These are phyloP conservation scores for Akebia trifoliata DNA, from an alignment of 164 flowering plant species.

Conservation along the genomic window DNA sequence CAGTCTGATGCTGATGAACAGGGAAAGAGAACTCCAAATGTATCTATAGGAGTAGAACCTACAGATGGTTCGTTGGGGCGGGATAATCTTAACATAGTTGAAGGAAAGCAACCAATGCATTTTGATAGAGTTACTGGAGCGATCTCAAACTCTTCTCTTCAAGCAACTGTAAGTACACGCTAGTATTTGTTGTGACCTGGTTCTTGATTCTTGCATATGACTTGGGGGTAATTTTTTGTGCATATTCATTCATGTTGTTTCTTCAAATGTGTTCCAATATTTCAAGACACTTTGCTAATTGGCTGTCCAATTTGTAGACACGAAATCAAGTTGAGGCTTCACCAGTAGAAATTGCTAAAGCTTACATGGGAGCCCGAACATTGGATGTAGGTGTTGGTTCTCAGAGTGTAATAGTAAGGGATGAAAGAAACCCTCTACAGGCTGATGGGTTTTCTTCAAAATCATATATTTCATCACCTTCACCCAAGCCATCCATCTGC, in stretches of 20 bases:
- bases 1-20: constrained; percentile 23
- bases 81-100: constrained; percentile 18
- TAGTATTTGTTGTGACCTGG: neutral
- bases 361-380: constrained; percentile 63
- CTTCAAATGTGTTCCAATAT: neutral
- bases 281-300: neutral
- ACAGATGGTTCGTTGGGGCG: constrained; percentile 10
- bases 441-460: constrained; percentile 32
- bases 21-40: constrained; percentile 16
- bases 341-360: constrained; percentile 88
- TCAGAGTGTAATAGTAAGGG: constrained; percentile 25
- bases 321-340: constrained; percentile 61
- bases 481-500: constrained; percentile 49
- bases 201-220: too few species aligned
- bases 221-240: too few species aligned
- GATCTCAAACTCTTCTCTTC: constrained; percentile 27
- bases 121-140: constrained; percentile 19
- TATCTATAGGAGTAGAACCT: constrained; percentile 19
- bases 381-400: constrained; percentile 34
- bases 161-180: constrained; percentile 35
- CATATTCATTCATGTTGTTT: neutral
- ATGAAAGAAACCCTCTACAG: constrained; percentile 24
- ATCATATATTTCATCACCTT: constrained; percentile 34
- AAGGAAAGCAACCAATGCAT: constrained; percentile 22
- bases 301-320: constrained; percentile 27